A percentile compares a stretch with the other conserved stretches of the same genome.
Evolutionary conservation across 805 yeast genomes (phyloP).

Genomic region (Blastobotrys parvus): DNA sequence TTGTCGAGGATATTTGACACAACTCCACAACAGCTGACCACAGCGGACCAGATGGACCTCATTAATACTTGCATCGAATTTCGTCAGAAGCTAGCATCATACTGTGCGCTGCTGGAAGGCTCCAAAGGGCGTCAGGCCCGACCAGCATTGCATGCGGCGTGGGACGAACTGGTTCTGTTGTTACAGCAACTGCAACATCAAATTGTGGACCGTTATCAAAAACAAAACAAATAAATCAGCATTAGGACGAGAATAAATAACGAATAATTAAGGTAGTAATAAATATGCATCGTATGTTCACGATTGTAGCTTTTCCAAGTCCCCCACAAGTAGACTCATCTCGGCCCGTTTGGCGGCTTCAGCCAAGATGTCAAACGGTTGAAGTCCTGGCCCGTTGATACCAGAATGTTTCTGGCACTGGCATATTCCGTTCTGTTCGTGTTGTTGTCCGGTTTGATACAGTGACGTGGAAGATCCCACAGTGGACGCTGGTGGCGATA

Average conservation of each 20-base stretch:
- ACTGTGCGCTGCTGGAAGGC: too few relatives aligned
- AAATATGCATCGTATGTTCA: background rate
- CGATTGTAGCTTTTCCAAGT: conserved; percentile 13
- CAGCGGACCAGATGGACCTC: too few relatives aligned
- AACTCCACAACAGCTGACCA: too few relatives aligned
- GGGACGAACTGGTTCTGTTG: too few relatives aligned
- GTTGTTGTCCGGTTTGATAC: background rate
- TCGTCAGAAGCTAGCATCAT: too few relatives aligned
- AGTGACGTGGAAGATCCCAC: background rate
- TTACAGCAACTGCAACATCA: too few relatives aligned
- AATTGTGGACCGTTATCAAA: too few relatives aligned
- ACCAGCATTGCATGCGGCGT: too few relatives aligned
- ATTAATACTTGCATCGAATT: too few relatives aligned
- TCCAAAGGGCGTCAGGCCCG: too few relatives aligned
- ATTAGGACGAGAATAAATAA: background rate
- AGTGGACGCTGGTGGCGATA: background rate
- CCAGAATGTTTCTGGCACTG: background rate
- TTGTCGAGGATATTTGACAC: too few relatives aligned
- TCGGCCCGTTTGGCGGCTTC: conserved; percentile 30
- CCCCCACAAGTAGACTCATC: conserved; percentile 23
- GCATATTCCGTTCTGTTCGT: background rate
- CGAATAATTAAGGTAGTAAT: background rate
- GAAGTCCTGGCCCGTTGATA: background rate
- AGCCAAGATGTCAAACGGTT: conserved; percentile 21
- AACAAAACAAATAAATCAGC: background rate